Percentiles rank a stretch among this genome's conserved stretches.
Evolutionary conservation across 1,284 basidiomycete genomes (phyloP).

Genomic region (Exobasidium rhododendri): DNA sequence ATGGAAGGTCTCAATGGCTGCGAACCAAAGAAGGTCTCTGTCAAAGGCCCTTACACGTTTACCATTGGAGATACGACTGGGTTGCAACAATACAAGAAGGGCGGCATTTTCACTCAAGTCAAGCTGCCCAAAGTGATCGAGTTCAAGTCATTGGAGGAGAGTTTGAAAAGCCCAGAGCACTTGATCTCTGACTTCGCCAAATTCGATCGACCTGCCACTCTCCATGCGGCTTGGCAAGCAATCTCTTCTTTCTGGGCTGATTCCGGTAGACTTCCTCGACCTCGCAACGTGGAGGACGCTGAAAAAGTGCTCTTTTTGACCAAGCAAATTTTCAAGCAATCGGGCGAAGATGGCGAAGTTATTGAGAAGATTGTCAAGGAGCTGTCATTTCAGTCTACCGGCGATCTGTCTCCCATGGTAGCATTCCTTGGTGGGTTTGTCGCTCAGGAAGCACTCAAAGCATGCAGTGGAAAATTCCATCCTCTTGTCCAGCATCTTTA

Average conservation of each 20-base stretch:
- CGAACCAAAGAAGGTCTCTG: constrained; percentile 83
- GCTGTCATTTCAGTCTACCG: constrained; percentile 84
- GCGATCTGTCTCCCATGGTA: constrained; percentile 86
- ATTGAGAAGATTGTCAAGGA: constrained; percentile 76
- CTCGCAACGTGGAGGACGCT: constrained; percentile 81
- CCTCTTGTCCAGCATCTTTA: constrained; percentile 94
- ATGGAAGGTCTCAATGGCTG: constrained; percentile 87
- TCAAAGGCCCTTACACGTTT: constrained; percentile 66
- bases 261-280: constrained; percentile 71
- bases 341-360: constrained; percentile 69
- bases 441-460: constrained; percentile 96
- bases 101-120: constrained; percentile 95
- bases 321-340: constrained; percentile 65
- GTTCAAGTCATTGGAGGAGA: constrained; percentile 83
- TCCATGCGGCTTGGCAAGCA: constrained; percentile 94
- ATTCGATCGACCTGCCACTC: constrained; percentile 83
- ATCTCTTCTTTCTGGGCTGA: constrained; percentile 75
- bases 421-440: constrained; percentile 97
- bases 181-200: constrained; percentile 98
- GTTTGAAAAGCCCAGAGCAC: constrained; percentile 75
- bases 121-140: constrained; percentile 94
- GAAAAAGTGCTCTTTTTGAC: constrained; percentile 69
- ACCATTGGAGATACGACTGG: constrained; percentile 54
- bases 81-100: constrained; percentile 72
- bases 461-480: constrained; percentile 96